Evolutionary conservation across 306 rosid species (phyloP).

Genomic region (Dalbergia cultrata): DNA sequence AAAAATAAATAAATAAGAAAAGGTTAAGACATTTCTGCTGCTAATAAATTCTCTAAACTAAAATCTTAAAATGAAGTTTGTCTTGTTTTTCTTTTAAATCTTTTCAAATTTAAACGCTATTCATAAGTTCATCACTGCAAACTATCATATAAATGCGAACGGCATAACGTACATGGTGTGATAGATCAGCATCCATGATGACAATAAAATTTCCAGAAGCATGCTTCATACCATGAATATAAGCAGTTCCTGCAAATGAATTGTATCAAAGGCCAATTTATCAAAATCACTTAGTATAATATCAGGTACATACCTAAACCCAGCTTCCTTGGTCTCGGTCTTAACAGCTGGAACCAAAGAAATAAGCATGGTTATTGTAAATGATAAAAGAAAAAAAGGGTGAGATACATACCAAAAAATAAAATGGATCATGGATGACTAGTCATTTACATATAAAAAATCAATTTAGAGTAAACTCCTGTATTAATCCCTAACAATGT

Average conservation of each 20-base stretch:
- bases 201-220: slow-evolving; percentile 94
- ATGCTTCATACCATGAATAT: slow-evolving; percentile 91
- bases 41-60: slow-evolving; percentile 13
- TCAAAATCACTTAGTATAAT: slow-evolving; percentile 2
- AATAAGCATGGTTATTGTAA: slow-evolving; percentile 29
- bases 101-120: slow-evolving; percentile 23
- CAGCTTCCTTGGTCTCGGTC: slow-evolving; percentile 91
- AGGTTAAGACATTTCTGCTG: slow-evolving; percentile 9
- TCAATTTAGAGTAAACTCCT: no score
- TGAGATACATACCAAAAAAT: background rate
- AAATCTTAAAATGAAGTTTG: slow-evolving; percentile 3
- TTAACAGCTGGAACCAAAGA: slow-evolving; percentile 66
- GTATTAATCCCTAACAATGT: no score
- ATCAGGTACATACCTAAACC: slow-evolving; percentile 75
- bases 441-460: background rate
- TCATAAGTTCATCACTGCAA: slow-evolving; percentile 28
- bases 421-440: slow-evolving; percentile 3
- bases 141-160: slow-evolving; percentile 13
- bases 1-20: slow-evolving; percentile 16
- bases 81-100: slow-evolving; percentile 1
- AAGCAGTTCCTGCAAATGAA: slow-evolving; percentile 87
- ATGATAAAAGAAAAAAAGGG: background rate
- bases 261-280: slow-evolving; percentile 44
- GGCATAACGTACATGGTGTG: slow-evolving; percentile 80
- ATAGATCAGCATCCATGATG: slow-evolving; percentile 96